Percentiles rank a stretch among this genome's conserved stretches.
phyloP scores from a whole-genome alignment of 768 basidiomycete genomes.

The Rubroboletus satanas region DNA sequence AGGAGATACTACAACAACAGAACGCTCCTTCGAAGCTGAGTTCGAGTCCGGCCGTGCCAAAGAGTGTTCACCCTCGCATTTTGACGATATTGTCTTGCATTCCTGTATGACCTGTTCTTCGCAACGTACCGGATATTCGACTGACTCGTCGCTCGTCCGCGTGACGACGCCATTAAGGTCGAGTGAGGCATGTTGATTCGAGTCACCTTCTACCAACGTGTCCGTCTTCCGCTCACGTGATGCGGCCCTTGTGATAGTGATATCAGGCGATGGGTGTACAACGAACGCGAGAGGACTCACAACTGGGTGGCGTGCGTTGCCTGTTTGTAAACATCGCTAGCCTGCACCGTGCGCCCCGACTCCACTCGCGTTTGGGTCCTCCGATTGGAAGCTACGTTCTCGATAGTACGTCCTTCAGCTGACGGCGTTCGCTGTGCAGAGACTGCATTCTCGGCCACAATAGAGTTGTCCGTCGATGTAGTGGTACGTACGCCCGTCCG shows the following conservation, averaged over 20 bases:
- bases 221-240: background rate
- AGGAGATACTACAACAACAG: background rate
- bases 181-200: background rate
- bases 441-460: background rate
- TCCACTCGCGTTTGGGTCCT: background rate
- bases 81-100: background rate
- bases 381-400: background rate
- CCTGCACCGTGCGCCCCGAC: background rate
- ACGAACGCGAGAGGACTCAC: constrained; percentile 1
- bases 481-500: background rate
- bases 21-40: background rate
- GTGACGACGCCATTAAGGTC: background rate
- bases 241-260: background rate
- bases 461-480: background rate
- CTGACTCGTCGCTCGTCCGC: background rate
- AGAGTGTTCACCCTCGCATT: background rate
- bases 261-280: background rate
- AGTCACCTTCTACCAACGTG: background rate
- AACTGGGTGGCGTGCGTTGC: background rate
- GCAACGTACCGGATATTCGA: background rate
- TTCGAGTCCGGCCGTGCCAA: background rate
- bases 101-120: background rate
- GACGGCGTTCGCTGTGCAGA: background rate
- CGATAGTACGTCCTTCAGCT: background rate
- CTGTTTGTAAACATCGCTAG: background rate